Conservation (phyloP, 108 stramenopile genomes). For the Nannochloropsis gaditana region DNA sequence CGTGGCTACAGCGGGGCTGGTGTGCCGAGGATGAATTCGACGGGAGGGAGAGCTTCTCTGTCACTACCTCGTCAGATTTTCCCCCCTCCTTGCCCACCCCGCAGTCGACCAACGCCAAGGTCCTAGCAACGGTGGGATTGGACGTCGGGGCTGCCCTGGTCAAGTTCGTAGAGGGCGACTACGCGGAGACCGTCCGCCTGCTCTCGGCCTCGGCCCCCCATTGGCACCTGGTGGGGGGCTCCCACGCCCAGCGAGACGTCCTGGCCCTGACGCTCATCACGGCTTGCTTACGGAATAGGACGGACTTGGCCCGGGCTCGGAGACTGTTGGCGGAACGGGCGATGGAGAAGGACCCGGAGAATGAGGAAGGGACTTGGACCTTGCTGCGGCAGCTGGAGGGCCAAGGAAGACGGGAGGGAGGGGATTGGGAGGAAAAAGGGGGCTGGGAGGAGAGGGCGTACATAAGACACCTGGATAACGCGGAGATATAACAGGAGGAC, state of each 20-base stretch:
- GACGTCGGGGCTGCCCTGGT: not conserved
- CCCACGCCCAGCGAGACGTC: not conserved
- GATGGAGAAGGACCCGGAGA: not conserved
- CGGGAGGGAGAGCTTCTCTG: not conserved
- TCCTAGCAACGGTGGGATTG: not conserved
- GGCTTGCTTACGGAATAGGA: not conserved
- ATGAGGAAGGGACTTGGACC: not conserved
- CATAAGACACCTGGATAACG: not conserved
- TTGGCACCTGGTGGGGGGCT: conserved; percentile 9
- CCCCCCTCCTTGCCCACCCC: not conserved
- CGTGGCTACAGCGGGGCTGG: not conserved
- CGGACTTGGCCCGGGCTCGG: not conserved
- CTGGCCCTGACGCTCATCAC: not conserved
- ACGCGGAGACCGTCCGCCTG: not conserved
- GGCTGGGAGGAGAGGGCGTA: not conserved
- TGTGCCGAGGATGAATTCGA: not conserved
- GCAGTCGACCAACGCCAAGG: not conserved
- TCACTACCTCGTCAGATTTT: not conserved
- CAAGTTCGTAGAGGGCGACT: not conserved
- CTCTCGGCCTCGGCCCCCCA: not conserved
- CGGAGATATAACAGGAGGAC: not conserved
- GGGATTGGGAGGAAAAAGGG: not conserved
- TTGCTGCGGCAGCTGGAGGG: not conserved
- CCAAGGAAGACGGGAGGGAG: not conserved
- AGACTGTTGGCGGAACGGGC: not conserved